These are phyloP conservation scores for Colletotrichum sp. DNA, from an alignment of 2,329 filamentous ascomycete species.

Conservation along the genomic window DNA sequence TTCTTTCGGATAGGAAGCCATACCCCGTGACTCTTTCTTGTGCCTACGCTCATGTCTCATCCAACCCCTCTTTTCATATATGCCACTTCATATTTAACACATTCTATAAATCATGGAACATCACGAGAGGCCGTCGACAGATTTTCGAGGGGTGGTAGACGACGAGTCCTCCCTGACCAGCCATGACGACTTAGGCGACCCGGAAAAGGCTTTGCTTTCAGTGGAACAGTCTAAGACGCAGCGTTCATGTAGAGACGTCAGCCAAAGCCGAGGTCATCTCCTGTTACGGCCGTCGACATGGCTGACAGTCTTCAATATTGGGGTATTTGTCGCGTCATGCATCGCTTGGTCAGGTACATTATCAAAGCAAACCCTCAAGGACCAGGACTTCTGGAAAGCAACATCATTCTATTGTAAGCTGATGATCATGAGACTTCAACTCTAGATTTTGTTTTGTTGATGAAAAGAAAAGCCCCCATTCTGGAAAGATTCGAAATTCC, in stretches of 20 bases:
- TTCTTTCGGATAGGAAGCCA: too few species aligned
- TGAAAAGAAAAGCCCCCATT: background rate
- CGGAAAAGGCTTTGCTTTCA: background rate
- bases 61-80: too few species aligned
- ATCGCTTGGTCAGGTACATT: background rate
- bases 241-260: background rate
- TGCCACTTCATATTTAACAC: too few species aligned
- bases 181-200: background rate
- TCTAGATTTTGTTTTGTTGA: background rate
- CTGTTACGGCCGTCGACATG: background rate
- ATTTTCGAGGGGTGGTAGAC: background rate
- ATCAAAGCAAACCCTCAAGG: background rate
- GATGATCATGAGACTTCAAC: background rate
- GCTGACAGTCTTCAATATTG: background rate
- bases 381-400: background rate
- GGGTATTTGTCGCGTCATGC: background rate
- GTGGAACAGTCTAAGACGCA: fast-evolving
- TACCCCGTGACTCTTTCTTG: too few species aligned
- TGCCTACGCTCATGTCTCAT: too few species aligned
- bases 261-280: background rate
- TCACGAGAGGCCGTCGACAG: background rate
- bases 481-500: background rate
- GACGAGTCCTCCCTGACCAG: background rate
- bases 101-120: too few species aligned
- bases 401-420: background rate